Conservation (phyloP, 345 rosid genomes). For the Eucalyptus guilfoylei region DNA sequence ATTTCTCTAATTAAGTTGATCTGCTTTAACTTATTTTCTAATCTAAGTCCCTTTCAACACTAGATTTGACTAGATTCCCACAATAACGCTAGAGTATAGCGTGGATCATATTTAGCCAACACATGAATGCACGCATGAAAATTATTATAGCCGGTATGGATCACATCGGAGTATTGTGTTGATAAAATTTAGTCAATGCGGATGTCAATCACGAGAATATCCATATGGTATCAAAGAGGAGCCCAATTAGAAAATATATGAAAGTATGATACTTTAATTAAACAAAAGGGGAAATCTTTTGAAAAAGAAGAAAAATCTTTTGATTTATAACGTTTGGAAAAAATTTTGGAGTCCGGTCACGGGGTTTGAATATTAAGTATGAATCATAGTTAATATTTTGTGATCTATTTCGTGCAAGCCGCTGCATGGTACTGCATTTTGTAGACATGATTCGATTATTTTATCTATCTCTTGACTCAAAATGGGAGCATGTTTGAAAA, state of each 20-base stretch:
- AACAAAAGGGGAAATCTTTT: too few relatives aligned
- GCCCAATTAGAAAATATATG: background rate
- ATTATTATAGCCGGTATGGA: background rate
- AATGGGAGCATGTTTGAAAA: too few relatives aligned
- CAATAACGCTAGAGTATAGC: background rate
- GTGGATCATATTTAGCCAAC: background rate
- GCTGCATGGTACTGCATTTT: too few relatives aligned
- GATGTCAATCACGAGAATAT: rapidly evolving
- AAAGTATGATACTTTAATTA: background rate
- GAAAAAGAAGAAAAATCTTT: too few relatives aligned
- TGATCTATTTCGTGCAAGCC: too few relatives aligned
- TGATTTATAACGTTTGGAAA: too few relatives aligned
- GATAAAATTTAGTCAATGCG: background rate
- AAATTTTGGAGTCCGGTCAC: too few relatives aligned
- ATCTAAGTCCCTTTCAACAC: background rate
- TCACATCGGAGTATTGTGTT: background rate
- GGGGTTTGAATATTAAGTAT: too few relatives aligned
- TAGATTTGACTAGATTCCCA: background rate
- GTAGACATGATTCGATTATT: too few relatives aligned
- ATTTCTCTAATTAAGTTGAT: background rate
- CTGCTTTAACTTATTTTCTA: background rate
- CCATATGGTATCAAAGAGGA: background rate
- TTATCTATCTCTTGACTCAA: too few relatives aligned
- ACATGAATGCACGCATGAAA: background rate
- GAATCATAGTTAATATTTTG: too few relatives aligned